These are phyloP conservation scores for Pichia sp. DNA, from an alignment of 1,139 yeast genomes.

Conservation along the genomic window DNA sequence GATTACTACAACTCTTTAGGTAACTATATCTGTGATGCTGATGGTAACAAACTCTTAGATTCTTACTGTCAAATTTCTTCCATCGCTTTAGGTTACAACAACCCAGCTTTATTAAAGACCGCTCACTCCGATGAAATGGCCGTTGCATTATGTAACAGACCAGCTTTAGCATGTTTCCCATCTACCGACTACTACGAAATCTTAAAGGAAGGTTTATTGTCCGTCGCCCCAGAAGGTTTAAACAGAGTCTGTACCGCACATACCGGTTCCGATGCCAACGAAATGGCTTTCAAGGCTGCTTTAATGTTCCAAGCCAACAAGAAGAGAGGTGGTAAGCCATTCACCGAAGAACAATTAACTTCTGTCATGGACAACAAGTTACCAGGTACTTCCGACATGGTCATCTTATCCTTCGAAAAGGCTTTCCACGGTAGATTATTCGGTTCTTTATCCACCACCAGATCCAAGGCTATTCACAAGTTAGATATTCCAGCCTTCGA, in stretches of 20 bases:
- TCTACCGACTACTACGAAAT: constrained; percentile 51
- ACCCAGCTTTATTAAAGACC: constrained; percentile 62
- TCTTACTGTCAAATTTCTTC: constrained; percentile 74
- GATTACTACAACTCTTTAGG: constrained; percentile 68
- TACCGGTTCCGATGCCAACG: constrained; percentile 76
- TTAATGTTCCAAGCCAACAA: constrained; percentile 68
- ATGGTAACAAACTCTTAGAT: constrained; percentile 63
- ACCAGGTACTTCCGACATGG: constrained; percentile 71
- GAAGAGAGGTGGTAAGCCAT: constrained; percentile 53
- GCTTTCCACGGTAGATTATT: constrained; percentile 78
- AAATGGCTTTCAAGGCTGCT: constrained; percentile 76
- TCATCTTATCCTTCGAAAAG: constrained; percentile 63
- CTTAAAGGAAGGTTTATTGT: constrained; percentile 53
- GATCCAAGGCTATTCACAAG: constrained; percentile 75
- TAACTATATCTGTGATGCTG: constrained; percentile 69
- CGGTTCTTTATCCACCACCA: constrained; percentile 70
- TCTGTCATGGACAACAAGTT: constrained; percentile 64
- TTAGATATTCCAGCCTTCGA: constrained; percentile 73
- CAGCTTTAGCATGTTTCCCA: constrained; percentile 76
- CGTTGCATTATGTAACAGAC: constrained; percentile 66
- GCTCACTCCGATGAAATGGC: constrained; percentile 67
- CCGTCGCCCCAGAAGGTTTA: constrained; percentile 72
- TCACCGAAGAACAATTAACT: constrained; percentile 53
- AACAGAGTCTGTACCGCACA: constrained; percentile 66
- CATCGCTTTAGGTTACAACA: constrained; percentile 72